These are phyloP conservation scores for Lanzia echinophila DNA, from an alignment of 2,329 filamentous ascomycete genomes.

Conservation along the genomic window DNA sequence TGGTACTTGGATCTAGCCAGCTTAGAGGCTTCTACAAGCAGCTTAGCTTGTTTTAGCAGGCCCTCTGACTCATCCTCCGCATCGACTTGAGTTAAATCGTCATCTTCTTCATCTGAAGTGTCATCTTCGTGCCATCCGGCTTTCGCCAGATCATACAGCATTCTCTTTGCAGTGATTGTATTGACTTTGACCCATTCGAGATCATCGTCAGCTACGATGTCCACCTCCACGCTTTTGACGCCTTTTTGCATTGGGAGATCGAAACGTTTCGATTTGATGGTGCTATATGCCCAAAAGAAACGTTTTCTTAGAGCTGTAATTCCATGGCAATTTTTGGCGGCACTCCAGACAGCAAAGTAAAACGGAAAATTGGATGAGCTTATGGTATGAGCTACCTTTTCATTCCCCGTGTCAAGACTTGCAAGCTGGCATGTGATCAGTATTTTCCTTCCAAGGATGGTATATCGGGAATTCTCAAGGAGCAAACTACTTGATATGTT, in stretches of 20 bases:
- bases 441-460: conserved; percentile 3
- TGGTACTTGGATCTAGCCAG: conserved; percentile 51
- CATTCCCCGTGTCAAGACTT: conserved; percentile 19
- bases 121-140: conserved; percentile 51
- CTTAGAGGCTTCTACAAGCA: conserved; percentile 50
- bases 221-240: conserved; percentile 36
- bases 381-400: conserved; percentile 45
- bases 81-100: conserved; percentile 26
- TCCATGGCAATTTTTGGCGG: conserved; percentile 50
- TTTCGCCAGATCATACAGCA: conserved; percentile 63
- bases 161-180: conserved; percentile 54
- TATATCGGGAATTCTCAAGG: background rate
- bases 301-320: conserved; percentile 51
- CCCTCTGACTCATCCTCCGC: conserved; percentile 38
- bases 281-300: conserved; percentile 40
- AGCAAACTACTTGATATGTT: too few relatives aligned
- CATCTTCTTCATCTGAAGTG: conserved; percentile 38
- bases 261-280: conserved; percentile 6
- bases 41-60: conserved; percentile 52
- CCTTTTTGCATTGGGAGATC: conserved; percentile 4
- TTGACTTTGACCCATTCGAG: conserved; percentile 63
- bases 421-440: conserved; percentile 16
- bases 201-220: conserved; percentile 58
- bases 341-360: conserved; percentile 55
- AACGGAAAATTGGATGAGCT: conserved; percentile 61